These are phyloP conservation scores for Pelargonium australe DNA, from an alignment of 441 rosid species.

Conservation along the genomic window DNA sequence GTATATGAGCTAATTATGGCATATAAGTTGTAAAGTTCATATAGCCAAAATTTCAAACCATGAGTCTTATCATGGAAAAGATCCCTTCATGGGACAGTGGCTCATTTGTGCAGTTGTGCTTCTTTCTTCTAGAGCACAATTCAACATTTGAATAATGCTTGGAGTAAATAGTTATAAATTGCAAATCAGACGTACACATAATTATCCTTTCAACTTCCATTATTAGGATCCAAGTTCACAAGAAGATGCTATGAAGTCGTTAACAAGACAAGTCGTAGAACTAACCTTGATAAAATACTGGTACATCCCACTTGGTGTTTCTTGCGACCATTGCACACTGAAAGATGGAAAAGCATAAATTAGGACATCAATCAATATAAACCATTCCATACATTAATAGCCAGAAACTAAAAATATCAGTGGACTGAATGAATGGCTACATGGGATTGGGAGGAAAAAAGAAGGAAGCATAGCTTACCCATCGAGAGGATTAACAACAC, in stretches of 20 bases:
- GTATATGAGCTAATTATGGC: neutral
- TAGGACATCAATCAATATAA: neutral
- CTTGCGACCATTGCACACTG: constrained; percentile 89
- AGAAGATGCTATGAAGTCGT: neutral
- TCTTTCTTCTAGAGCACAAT: neutral
- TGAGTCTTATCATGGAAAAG: neutral
- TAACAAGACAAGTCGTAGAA: constrained; percentile 7
- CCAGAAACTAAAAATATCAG: neutral
- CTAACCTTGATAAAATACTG: constrained; percentile 89
- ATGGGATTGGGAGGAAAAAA: constrained; percentile 7
- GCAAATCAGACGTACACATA: neutral
- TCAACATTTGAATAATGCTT: neutral
- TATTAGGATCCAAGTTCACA: neutral
- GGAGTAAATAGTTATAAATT: neutral
- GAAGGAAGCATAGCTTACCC: constrained; percentile 34
- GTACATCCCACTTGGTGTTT: constrained; percentile 84
- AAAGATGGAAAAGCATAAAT: constrained; percentile 3
- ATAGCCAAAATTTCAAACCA: neutral
- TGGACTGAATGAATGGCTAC: constrained; percentile 3
- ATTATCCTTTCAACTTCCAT: neutral
- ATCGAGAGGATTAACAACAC: constrained; percentile 92
- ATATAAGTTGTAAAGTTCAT: neutral
- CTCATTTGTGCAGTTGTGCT: neutral
- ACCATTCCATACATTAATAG: constrained; percentile 9
- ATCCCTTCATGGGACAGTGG: neutral